phyloP scores from a whole-genome alignment of 1,139 yeast species.

The Scheffersomyces illinoinensis region DNA sequence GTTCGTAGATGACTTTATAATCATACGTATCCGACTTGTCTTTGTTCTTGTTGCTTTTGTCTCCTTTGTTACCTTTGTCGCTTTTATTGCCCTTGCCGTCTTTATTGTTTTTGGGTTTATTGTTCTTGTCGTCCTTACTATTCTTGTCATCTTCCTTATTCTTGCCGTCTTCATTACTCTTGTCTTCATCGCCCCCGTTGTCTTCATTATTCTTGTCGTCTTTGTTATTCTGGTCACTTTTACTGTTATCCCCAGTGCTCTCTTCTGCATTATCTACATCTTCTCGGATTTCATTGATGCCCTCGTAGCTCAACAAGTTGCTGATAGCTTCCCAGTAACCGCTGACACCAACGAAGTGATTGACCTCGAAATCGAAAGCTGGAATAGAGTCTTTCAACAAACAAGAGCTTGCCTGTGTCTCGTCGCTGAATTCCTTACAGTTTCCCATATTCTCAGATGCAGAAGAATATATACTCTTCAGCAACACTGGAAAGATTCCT shows the following conservation, averaged over 20 bases:
- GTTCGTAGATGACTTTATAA: slow-evolving; percentile 39
- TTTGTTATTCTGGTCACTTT: slow-evolving; percentile 8
- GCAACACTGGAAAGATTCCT: slow-evolving; percentile 54
- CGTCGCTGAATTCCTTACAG: slow-evolving; percentile 33
- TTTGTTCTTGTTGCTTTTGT: not conserved
- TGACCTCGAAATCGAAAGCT: slow-evolving; percentile 64
- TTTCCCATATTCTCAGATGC: slow-evolving; percentile 14
- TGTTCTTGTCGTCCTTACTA: slow-evolving; percentile 4
- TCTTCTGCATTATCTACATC: slow-evolving; percentile 1
- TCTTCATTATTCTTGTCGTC: not conserved
- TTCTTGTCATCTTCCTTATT: not conserved
- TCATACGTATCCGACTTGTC: slow-evolving; percentile 25
- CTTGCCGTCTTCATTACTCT: slow-evolving; percentile 4
- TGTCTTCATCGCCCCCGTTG: slow-evolving; percentile 10
- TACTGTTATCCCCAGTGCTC: slow-evolving; percentile 14
- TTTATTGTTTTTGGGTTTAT: slow-evolving; percentile 12
- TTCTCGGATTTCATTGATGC: slow-evolving; percentile 14
- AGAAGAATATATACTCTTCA: slow-evolving; percentile 29
- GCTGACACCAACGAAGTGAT: slow-evolving; percentile 75
- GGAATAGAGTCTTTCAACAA: slow-evolving; percentile 59
- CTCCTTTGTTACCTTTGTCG: not conserved
- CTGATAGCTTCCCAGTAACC: slow-evolving; percentile 79
- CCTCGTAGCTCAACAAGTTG: slow-evolving; percentile 38
- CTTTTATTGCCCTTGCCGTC: not conserved
- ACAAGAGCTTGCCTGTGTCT: slow-evolving; percentile 44